A percentile compares a stretch with the other conserved stretches of the same genome.
phyloP scores from a whole-genome alignment of 306 rosid species.

The Styphnolobium japonicum region DNA sequence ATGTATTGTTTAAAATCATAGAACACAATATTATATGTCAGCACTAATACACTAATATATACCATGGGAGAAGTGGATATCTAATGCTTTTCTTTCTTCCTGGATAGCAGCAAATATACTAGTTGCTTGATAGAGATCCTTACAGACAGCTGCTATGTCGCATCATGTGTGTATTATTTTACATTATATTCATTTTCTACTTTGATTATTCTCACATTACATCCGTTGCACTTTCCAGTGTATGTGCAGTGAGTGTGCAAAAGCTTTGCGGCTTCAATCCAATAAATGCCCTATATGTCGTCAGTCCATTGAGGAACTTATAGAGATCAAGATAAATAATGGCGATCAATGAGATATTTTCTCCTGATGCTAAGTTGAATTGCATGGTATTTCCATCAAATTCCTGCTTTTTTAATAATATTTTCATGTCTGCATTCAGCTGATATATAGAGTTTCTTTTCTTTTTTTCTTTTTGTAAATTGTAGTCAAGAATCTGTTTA shows the following conservation, averaged over 20 bases:
- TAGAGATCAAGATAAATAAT: conserved; percentile 71
- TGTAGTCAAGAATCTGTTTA: conserved; percentile 20
- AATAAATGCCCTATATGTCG: conserved; percentile 94
- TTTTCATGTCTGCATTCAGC: conserved; percentile 12
- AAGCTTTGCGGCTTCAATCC: conserved; percentile 67
- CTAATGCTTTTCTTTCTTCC: not conserved
- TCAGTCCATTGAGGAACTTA: conserved; percentile 76
- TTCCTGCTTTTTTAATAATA: conserved; percentile 18
- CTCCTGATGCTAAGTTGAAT: conserved; percentile 33
- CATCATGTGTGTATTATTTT: conserved; percentile 1
- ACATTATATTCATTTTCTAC: not conserved
- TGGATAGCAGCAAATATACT: not conserved
- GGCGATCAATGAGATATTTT: conserved; percentile 33
- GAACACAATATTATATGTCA: not conserved
- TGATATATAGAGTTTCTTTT: conserved; percentile 15
- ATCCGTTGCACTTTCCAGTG: conserved; percentile 53
- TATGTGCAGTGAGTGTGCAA: conserved; percentile 89
- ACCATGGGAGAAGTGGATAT: not conserved
- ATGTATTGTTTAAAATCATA: not conserved
- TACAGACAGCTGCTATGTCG: not conserved
- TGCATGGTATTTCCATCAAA: conserved; percentile 37
- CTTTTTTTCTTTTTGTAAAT: conserved; percentile 36
- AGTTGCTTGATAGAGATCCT: conserved; percentile 10
- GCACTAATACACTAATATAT: not conserved
- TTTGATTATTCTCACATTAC: conserved; percentile 16